Conservation (phyloP, 2,329 filamentous ascomycete genomes). For the Colletotrichum gloeosporioides region DNA sequence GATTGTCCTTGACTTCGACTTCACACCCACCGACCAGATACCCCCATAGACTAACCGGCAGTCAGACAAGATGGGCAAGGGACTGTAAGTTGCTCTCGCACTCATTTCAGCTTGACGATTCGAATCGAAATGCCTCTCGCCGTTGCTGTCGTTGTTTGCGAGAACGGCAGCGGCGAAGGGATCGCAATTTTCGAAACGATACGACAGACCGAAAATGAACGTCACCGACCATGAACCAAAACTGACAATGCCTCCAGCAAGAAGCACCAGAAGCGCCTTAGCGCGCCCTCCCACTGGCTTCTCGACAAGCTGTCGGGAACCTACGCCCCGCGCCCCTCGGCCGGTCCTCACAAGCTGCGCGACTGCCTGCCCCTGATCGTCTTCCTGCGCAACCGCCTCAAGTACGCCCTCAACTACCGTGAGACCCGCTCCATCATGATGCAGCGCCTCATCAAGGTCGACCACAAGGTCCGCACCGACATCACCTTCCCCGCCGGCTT, state of each 20-base stretch:
- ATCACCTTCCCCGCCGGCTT: conserved; percentile 96
- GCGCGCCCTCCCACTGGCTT: conserved; percentile 99
- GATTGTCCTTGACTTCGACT: not conserved
- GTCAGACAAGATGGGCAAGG: conserved; percentile 66
- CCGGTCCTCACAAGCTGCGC: conserved; percentile 98
- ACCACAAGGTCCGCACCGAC: conserved; percentile 99
- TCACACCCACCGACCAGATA: conserved; percentile 23
- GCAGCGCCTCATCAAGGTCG: conserved; percentile 99
- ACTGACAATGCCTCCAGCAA: conserved; percentile 64
- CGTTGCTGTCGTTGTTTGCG: not conserved
- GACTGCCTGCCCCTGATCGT: conserved; percentile 99
- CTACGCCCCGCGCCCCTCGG: conserved; percentile 74
- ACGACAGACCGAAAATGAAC: not conserved
- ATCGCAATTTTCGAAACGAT: not conserved
- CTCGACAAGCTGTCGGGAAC: conserved; percentile 98
- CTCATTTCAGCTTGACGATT: not conserved
- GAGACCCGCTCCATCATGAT: conserved; percentile 98
- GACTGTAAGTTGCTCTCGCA: conserved; percentile 55
- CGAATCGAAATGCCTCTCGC: not conserved
- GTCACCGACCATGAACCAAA: conserved; percentile 12
- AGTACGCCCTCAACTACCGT: conserved; percentile 99
- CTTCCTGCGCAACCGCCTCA: conserved; percentile 96
- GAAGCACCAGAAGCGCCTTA: conserved; percentile 99
- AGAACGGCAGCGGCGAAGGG: not conserved
- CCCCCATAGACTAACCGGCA: conserved; percentile 22